Evolutionary conservation across 805 yeast genomes (phyloP).

Genomic region (Myxozyma neglecta): DNA sequence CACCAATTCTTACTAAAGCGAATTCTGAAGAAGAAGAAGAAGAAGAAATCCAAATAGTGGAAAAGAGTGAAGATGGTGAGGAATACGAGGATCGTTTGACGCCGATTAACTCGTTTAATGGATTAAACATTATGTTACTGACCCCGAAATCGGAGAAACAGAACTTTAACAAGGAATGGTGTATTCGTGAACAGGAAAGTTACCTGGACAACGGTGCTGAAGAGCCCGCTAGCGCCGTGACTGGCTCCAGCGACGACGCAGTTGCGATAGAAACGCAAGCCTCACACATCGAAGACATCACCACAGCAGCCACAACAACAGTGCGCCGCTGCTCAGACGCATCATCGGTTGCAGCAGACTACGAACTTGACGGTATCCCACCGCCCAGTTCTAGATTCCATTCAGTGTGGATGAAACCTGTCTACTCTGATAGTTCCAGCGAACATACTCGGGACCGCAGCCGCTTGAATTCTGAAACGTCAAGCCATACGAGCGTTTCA

Average conservation of each 20-base stretch:
- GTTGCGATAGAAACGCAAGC: not conserved
- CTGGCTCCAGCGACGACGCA: too few relatives aligned
- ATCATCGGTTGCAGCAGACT: not conserved
- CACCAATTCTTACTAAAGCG: not conserved
- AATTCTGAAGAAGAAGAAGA: not conserved
- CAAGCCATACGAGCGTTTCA: not conserved
- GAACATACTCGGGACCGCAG: not conserved
- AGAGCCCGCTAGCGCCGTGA: not conserved
- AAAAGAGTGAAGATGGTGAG: not conserved
- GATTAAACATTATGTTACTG: not conserved
- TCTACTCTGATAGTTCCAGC: not conserved
- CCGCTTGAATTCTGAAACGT: not conserved
- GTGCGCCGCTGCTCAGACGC: conserved; percentile 6
- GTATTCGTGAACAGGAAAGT: not conserved
- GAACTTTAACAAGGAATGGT: not conserved
- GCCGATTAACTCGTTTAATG: not conserved
- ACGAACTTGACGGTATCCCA: conserved; percentile 4
- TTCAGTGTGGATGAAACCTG: conserved; percentile 14
- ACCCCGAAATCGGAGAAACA: not conserved
- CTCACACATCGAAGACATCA: not conserved
- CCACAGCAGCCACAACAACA: not conserved
- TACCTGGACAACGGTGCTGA: not conserved
- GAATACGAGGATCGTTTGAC: not conserved
- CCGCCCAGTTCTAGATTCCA: conserved; percentile 9
- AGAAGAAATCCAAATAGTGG: not conserved